phyloP scores from a whole-genome alignment of 106 monocot species.

The Dendrobium huoshanense region DNA sequence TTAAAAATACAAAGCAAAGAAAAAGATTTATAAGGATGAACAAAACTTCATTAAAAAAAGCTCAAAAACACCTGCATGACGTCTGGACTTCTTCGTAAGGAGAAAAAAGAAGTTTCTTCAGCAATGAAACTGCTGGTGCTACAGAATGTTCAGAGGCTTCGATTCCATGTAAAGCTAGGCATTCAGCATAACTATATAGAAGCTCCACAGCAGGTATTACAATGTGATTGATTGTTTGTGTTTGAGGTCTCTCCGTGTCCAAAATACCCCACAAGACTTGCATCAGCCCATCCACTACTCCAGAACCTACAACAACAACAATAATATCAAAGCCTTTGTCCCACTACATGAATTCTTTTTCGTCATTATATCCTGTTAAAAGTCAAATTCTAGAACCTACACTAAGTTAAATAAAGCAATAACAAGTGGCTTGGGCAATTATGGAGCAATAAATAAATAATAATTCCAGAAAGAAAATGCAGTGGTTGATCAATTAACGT shows the following conservation, averaged over 20 bases:
- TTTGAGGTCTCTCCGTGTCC: slow-evolving; percentile 83
- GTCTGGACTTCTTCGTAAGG: slow-evolving; percentile 91
- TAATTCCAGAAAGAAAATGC: not conserved
- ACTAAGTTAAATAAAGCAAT: slow-evolving; percentile 1
- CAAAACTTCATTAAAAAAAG: not conserved
- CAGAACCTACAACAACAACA: slow-evolving; percentile 46
- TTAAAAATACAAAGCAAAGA: slow-evolving; percentile 2
- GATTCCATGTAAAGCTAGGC: slow-evolving; percentile 58
- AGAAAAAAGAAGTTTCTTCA: slow-evolving; percentile 85
- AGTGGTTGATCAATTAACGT: not conserved
- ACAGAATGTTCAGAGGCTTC: slow-evolving; percentile 53
- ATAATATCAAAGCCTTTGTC: too few relatives aligned
- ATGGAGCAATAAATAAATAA: not conserved
- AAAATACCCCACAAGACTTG: slow-evolving; percentile 91
- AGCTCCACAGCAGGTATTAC: slow-evolving; percentile 93
- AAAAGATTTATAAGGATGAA: not conserved
- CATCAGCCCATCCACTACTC: slow-evolving; percentile 86
- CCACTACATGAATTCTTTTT: too few relatives aligned
- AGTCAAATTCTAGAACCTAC: slow-evolving; percentile 45
- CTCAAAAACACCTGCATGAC: slow-evolving; percentile 64
- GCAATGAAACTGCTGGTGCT: slow-evolving; percentile 67
- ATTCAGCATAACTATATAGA: slow-evolving; percentile 98
- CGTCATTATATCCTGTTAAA: too few relatives aligned
- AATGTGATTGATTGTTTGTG: slow-evolving; percentile 84
- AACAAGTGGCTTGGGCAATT: not conserved